Evolutionary conservation across 805 yeast genomes (phyloP).

Genomic region (Metschnikowia corniflorae): DNA sequence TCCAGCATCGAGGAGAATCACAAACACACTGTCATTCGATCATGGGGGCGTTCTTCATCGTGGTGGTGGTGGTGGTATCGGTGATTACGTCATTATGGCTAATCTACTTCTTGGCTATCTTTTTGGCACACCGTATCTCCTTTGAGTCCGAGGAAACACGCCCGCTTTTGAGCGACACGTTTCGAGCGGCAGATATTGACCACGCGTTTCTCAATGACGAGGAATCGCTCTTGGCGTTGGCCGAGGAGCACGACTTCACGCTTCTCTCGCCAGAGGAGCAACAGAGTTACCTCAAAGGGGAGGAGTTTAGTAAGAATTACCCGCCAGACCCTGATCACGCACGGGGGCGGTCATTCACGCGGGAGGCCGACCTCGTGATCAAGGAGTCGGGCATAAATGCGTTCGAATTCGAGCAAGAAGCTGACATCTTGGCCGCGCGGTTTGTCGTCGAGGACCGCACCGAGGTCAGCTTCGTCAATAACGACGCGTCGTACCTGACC

Average conservation of each 20-base stretch:
- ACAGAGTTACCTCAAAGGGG: slow-evolving; percentile 31
- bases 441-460: slow-evolving; percentile 39
- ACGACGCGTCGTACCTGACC: slow-evolving; percentile 38
- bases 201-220: slow-evolving; percentile 40
- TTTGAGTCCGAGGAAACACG: slow-evolving; percentile 2
- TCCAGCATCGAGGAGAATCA: too few relatives aligned
- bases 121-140: background rate
- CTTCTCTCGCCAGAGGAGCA: slow-evolving; percentile 41
- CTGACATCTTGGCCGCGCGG: slow-evolving; percentile 27
- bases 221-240: slow-evolving; percentile 31
- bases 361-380: slow-evolving; percentile 27
- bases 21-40: too few relatives aligned
- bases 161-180: slow-evolving; percentile 11
- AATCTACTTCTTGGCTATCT: too few relatives aligned
- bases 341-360: slow-evolving; percentile 32
- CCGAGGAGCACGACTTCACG: slow-evolving; percentile 36
- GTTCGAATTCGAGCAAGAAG: slow-evolving; percentile 39
- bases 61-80: too few relatives aligned
- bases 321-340: slow-evolving; percentile 32
- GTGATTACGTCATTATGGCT: too few relatives aligned
- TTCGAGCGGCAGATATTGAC: slow-evolving; percentile 25
- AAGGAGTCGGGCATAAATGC: slow-evolving; percentile 39
- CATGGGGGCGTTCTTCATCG: too few relatives aligned
- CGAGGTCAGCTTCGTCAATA: slow-evolving; percentile 34
- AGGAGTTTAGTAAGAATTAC: slow-evolving; percentile 28